Base-by-base conservation (phyloP, 352 stramenopile species). In the Phytophthora megakarya region DNA sequence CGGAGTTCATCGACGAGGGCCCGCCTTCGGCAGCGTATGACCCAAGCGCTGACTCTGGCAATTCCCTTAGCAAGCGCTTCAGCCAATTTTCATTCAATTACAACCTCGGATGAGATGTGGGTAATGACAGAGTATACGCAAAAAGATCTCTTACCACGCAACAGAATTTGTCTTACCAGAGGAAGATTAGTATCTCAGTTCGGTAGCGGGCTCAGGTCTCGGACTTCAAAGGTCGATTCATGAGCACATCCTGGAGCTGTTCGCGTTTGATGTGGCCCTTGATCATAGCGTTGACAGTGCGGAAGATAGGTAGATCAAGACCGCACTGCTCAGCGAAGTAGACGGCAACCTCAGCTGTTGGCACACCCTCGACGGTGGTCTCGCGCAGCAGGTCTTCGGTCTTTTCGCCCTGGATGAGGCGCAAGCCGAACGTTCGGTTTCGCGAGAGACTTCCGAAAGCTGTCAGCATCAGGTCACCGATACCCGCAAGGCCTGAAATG, bases 381-480 rank as follows among this genome's bases (percentile, higher is more conserved):
- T 90, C 81, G 26, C 86, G 89, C 43, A 97, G 65, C 50, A 99
- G 98, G 57, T 99, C 90, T 49, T 98, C 86, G 43, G 98, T 84
- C 21, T 89, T 89, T 58, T 96, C 78, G 32, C 88, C 76, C 61
- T 98, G 88, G 46, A 97, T 98, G 46, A 99, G 80, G 35, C 96
- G 83, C 35, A 98, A 89, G 15, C 97, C 97, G 65, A 98, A 98
- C 44, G 92, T 90, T 40, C 96, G 86, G 73, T 99, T 99, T 4
- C 97, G 86, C 12, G 92, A 98, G 37, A 99, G 80, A 15, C 87
- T 93, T 18, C 96, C 96, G 72, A 99, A 99, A 48, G 94, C 98
- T 19, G 97, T 99, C 25, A 98, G 83, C 89, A 98, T 98, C 16
- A 98, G 72, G 79, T 98, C 96, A 21, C 91, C 92, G 37, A 97